These are phyloP conservation scores for Cyclotella baltica DNA, from an alignment of 108 stramenopile genomes.

Conservation along the genomic window DNA sequence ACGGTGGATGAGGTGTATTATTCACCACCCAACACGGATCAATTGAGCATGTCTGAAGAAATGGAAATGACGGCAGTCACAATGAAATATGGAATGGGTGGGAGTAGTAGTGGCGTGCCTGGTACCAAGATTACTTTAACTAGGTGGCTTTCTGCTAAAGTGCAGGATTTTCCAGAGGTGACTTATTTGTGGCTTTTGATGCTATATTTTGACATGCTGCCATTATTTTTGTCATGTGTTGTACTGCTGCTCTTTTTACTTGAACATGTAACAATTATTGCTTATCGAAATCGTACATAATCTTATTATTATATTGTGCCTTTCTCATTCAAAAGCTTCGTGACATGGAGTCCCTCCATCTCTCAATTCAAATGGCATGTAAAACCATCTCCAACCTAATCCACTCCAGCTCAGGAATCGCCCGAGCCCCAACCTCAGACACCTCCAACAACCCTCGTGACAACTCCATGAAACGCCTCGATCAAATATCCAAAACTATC, in stretches of 20 bases:
- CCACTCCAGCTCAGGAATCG: slow-evolving; percentile 56
- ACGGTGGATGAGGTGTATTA: slow-evolving; percentile 13
- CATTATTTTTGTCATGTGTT: not conserved
- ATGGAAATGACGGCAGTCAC: slow-evolving; percentile 19
- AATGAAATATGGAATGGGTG: slow-evolving; percentile 9
- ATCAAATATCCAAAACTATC: slow-evolving; percentile 95
- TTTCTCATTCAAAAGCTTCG: slow-evolving; percentile 32
- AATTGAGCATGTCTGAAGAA: slow-evolving; percentile 12
- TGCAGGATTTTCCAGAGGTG: slow-evolving; percentile 56
- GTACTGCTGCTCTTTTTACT: not conserved
- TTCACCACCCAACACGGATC: not conserved
- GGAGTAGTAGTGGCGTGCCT: not conserved
- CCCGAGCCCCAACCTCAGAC: slow-evolving; percentile 44
- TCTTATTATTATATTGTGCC: too few relatives aligned
- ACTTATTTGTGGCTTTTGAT: too few relatives aligned
- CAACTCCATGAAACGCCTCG: slow-evolving; percentile 95
- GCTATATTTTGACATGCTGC: too few relatives aligned
- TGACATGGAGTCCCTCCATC: slow-evolving; percentile 75
- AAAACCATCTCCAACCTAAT: slow-evolving; percentile 95
- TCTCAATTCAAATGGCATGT: slow-evolving; percentile 92
- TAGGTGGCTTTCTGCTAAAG: slow-evolving; percentile 51
- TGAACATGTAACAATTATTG: not conserved
- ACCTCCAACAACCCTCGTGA: slow-evolving; percentile 73
- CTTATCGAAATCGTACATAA: too few relatives aligned
- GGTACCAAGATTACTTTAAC: slow-evolving; percentile 53